Conservation (phyloP, 306 rosid genomes). For the Vigna nakashimae region DNA sequence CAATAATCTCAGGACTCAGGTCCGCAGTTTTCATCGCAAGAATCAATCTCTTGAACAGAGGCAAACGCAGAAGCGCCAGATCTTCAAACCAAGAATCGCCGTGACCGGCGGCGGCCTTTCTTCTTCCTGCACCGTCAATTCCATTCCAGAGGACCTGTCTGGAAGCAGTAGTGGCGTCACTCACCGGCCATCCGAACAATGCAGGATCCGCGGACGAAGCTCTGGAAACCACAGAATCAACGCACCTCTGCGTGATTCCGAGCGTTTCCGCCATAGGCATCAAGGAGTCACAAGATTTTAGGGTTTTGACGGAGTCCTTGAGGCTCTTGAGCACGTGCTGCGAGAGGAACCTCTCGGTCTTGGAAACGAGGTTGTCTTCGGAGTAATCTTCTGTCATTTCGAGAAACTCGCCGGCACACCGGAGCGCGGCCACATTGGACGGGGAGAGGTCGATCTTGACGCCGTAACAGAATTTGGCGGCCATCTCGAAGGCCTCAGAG, state of each 20-base stretch:
- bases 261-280: slow-evolving; percentile 67
- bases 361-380: slow-evolving; percentile 87
- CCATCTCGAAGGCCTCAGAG: slow-evolving; percentile 81
- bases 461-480: slow-evolving; percentile 94
- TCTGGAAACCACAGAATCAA: slow-evolving; percentile 64
- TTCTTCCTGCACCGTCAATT: slow-evolving; percentile 62
- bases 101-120: slow-evolving; percentile 42
- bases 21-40: slow-evolving; percentile 62
- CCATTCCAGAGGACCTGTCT: slow-evolving; percentile 77
- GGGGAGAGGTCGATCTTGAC: slow-evolving; percentile 82
- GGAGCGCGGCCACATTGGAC: slow-evolving; percentile 82
- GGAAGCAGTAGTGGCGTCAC: slow-evolving; percentile 53
- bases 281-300: slow-evolving; percentile 78
- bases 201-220: slow-evolving; percentile 78
- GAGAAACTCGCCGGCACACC: slow-evolving; percentile 94
- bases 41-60: slow-evolving; percentile 74
- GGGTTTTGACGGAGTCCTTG: slow-evolving; percentile 73
- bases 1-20: slow-evolving; percentile 69
- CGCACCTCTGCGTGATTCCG: slow-evolving; percentile 74
- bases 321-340: slow-evolving; percentile 73
- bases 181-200: slow-evolving; percentile 88
- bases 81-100: slow-evolving; percentile 86
- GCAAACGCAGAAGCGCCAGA: slow-evolving; percentile 65
- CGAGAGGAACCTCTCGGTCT: slow-evolving; percentile 76
- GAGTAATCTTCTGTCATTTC: slow-evolving; percentile 93